These are phyloP conservation scores for Phialemonium atrogriseum DNA, from an alignment of 2,329 filamentous ascomycete genomes.

Conservation along the genomic window DNA sequence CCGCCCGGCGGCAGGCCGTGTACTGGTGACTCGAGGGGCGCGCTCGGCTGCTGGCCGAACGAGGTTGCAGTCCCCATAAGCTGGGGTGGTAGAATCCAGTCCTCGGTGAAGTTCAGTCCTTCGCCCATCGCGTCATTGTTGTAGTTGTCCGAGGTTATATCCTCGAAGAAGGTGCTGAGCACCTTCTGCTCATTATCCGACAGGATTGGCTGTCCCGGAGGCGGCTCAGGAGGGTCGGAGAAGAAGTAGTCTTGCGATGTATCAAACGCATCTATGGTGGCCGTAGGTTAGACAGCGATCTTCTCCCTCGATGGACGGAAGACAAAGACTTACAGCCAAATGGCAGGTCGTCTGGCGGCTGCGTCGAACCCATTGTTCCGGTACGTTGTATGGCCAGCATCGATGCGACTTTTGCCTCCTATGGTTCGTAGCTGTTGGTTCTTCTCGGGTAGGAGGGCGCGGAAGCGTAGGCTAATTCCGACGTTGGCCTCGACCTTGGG, in stretches of 20 bases:
- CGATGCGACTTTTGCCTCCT: slow-evolving; percentile 34
- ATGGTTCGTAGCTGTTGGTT: too few relatives aligned
- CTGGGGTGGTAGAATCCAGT: slow-evolving; percentile 53
- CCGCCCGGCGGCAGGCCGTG: slow-evolving; percentile 16
- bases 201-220: slow-evolving; percentile 57
- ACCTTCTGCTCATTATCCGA: slow-evolving; percentile 52
- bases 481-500: too few relatives aligned
- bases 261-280: slow-evolving; percentile 34
- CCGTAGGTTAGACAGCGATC: slow-evolving; percentile 17
- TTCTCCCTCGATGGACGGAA: slow-evolving; percentile 2
- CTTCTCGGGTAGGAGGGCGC: too few relatives aligned
- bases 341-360: slow-evolving; percentile 46
- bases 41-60: slow-evolving; percentile 43
- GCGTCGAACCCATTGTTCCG: slow-evolving; percentile 52
- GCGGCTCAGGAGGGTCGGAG: slow-evolving; percentile 50
- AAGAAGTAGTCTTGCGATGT: slow-evolving; percentile 33
- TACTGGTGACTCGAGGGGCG: slow-evolving; percentile 17
- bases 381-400: slow-evolving; percentile 50
- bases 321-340: slow-evolving; percentile 56
- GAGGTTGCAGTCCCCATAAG: slow-evolving; percentile 60
- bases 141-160: slow-evolving; percentile 42
- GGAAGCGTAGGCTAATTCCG: too few relatives aligned
- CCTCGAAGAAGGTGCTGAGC: slow-evolving; percentile 50
- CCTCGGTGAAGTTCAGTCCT: slow-evolving; percentile 39
- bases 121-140: slow-evolving; percentile 42